A percentile compares a stretch with the other conserved stretches of the same genome.
These are phyloP conservation scores for Dactylonectria estremocensis DNA, from an alignment of 2,329 filamentous ascomycete species.

Conservation along the genomic window DNA sequence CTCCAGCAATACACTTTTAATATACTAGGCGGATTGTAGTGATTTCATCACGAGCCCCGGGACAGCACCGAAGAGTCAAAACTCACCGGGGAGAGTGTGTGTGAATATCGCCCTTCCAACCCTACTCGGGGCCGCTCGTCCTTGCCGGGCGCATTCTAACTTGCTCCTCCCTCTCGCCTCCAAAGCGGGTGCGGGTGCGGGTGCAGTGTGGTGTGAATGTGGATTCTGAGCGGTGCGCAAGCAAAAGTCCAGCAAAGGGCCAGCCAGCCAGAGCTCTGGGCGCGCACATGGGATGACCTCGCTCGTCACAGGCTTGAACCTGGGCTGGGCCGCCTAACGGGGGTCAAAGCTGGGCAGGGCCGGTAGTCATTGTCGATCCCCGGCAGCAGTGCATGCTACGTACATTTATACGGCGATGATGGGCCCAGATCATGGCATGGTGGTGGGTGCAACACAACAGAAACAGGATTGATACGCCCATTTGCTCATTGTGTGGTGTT, in stretches of 20 bases:
- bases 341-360: constrained; percentile 24
- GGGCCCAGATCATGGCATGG: constrained; percentile 26
- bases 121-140: constrained; percentile 23
- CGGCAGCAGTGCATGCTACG: constrained; percentile 33
- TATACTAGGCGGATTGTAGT: background rate
- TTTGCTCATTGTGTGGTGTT: constrained; percentile 3
- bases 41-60: constrained; percentile 8
- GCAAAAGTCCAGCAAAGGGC: constrained; percentile 17
- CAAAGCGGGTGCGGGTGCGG: constrained; percentile 11
- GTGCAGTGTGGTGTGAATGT: constrained; percentile 28
- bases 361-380: constrained; percentile 38
- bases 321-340: constrained; percentile 19
- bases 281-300: constrained; percentile 25
- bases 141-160: constrained; percentile 29
- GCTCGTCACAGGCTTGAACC: constrained; percentile 28
- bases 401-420: constrained; percentile 30
- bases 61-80: background rate
- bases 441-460: constrained; percentile 25
- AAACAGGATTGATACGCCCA: constrained; percentile 11
- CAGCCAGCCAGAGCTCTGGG: constrained; percentile 19
- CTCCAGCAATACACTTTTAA: constrained; percentile 13
- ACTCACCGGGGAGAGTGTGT: constrained; percentile 13
- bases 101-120: constrained; percentile 24
- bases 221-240: constrained; percentile 29
- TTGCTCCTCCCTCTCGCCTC: constrained; percentile 12